Base-by-base conservation (phyloP, 179 eudicot species). In the Silene vulgaris region DNA sequence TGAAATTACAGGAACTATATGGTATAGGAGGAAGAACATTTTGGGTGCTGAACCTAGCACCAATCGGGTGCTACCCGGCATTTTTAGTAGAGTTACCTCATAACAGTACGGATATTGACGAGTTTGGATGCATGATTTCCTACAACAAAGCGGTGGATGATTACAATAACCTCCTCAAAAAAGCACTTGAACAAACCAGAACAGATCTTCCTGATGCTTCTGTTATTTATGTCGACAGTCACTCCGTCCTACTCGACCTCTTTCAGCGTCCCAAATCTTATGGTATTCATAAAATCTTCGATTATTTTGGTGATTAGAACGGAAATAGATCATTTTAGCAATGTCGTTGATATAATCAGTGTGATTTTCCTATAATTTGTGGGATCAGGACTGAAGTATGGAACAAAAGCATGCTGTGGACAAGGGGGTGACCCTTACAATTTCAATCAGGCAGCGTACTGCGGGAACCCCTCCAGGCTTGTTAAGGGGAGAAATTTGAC, bases 321-420 rank as follows among this genome's bases (percentile, higher is more conserved):
- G 12, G 48, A 43, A 40, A 43, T 43, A 40, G 48, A 8, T 43
- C 12, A 43, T 43, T 43, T 43, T 43, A 43, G 2, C 48, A 43
- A 43, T 43, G 48, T 43, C 48, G 40, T 43, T 43, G 48, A 43
- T 43, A 1, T 43, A 43, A 8, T 8, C 48, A 40, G 45, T 14
- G 28, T 7, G n/a, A 0, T 68, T 8, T 28, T 4, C 8, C 16
- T 13, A 13, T 52, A 11, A 63, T 65, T 5, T 73, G 26, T 8
- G 0, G 63, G 17, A 29, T 32, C 75, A 92, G 97, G 94, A 16
- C 64, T 95, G 75, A 77, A 84, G 69, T 82, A 90, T 52, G 99
- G 96, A 66, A 84, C 91, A 4, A 86, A 62, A 75, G 96, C 97
- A 50, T 95, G 97, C 52, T 95, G 97, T 78, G 97, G 97, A 78